Base-by-base conservation (phyloP, 305 asterid genomes). In the Ilex paraguariensis region DNA sequence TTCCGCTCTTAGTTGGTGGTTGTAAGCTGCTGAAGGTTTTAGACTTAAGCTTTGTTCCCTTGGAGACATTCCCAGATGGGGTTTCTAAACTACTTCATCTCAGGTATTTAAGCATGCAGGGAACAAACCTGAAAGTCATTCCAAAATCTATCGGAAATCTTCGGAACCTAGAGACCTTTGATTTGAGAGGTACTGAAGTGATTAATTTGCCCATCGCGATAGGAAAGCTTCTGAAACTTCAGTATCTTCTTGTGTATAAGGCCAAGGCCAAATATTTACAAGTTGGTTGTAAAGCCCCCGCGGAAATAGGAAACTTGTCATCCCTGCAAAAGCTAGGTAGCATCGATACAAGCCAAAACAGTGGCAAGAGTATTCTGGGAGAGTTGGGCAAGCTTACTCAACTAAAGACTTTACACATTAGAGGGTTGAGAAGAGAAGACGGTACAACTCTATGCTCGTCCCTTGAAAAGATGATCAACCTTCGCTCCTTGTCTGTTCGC, bases 101-200 rank as follows among this genome's bases (percentile, higher is more conserved):
- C 13, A 69, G 5, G 7, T 50, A 33, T n/a, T 9, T 62, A 44
- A 49, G 32, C 48, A 33, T 62, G 10, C 8, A 13, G 13, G 7
- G 10, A 0, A 62, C 68, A 7, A 6, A 28, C 1, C 39, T 62
- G 6, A 40, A 30, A 7, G 9, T 2, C 13, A 14, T 69, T 6
- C 64, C 68, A 31, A 57, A 57, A 11, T 42, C 21, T 7, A 69
- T 69, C 0, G 48, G 60, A 0, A 42, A 49, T 1, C 63, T 69
- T 36, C 50, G 0, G 14, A 49, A 33, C 14, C 40, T 46, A 0
- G 59, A 58, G 53, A 39, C 28, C 3, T 6, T 74, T 4, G 70
- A 80, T 72, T 62, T 80, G 40, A 65, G 33, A 32, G 42, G 39
- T 5, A 28, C 73, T 11, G 1, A 21, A 10, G 85, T 80, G 58